Evolutionary conservation across 2,329 filamentous ascomycete genomes (phyloP), one percentile per base, ranked within the genome.

Genomic region (Fusarium nematophilum): DNA sequence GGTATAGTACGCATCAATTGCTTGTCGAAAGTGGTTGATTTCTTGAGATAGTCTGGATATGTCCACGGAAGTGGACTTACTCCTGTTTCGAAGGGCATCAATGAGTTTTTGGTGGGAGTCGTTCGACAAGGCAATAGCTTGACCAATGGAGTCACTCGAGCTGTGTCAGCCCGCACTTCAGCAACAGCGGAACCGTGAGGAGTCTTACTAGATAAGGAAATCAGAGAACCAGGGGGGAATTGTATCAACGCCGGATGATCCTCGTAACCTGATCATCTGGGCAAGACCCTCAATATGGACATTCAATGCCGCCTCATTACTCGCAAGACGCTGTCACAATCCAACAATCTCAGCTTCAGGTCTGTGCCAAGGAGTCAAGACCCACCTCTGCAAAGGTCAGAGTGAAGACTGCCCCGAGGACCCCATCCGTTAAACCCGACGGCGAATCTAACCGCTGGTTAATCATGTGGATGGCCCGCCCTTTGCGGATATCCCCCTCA

Each of bases 381-480:
- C 46, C 42, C 8, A 59, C 65, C 29, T 65, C 63, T 2, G 57
- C 53, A 34, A 55, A 56, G 4, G 57, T 56, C 4, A 68, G 25
- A 0, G 53, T 63, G n/a, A 68, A 68, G 0, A 68, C 65, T 0
- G 65, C 65, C 1, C 62, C 57, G 5, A 68, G 62, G 2, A 67
- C 34, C 0, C 65, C 62, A 9, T 67, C 65, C 2, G 53, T 57
- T 7, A 67, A 18, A 3, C 53, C 43, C 0, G 36, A 26, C 1
- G 57, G 14, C 1, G 51, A 46, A 8, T 40, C 29, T 2, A 67
- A 34, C 4, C 44, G 48, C 4, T 46, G 27, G 8, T 67, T 67
- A 21, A 68, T 53, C 10, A 56, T 46, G 4, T 33, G 25, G 7
- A 68, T 56, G 5, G 65, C 65, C 11, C 44, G 57, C 6, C 38